A percentile compares a stretch with the other conserved stretches of the same genome.
These are phyloP conservation scores for Trichoderma simmonsii DNA, from an alignment of 2,329 filamentous ascomycete genomes.

Conservation along the genomic window DNA sequence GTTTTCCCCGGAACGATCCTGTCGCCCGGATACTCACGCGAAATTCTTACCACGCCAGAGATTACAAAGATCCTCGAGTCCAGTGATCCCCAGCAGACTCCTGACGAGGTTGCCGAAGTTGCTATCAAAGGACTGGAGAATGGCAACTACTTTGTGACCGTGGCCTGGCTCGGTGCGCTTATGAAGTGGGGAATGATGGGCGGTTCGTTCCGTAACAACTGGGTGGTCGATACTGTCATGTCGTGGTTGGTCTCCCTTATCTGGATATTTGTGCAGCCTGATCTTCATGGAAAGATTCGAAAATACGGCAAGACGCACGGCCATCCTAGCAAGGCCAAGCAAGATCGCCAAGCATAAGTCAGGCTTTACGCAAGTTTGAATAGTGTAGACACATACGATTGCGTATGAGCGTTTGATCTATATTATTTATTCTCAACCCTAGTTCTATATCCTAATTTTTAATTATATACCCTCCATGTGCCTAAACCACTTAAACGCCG, in stretches of 20 bases:
- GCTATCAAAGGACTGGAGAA: slow-evolving; percentile 73
- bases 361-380: background rate
- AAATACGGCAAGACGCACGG: slow-evolving; percentile 57
- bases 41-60: slow-evolving; percentile 75
- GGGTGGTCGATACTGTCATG: slow-evolving; percentile 57
- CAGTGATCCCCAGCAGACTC: slow-evolving; percentile 74
- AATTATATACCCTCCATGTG: background rate
- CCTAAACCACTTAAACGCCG: slow-evolving; percentile 43
- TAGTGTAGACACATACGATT: background rate
- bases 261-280: slow-evolving; percentile 56
- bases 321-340: slow-evolving; percentile 51
- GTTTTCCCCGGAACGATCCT: slow-evolving; percentile 83
- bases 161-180: slow-evolving; percentile 66
- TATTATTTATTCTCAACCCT: background rate
- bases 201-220: slow-evolving; percentile 56
- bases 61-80: slow-evolving; percentile 78
- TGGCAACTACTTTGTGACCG: slow-evolving; percentile 76
- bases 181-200: slow-evolving; percentile 64
- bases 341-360: slow-evolving; percentile 16
- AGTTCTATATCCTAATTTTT: slow-evolving; percentile 7
- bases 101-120: slow-evolving; percentile 69
- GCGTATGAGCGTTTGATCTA: background rate
- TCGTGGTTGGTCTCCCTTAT: slow-evolving; percentile 51
- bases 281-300: slow-evolving; percentile 56
- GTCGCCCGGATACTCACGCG: slow-evolving; percentile 69